phyloP scores from a whole-genome alignment of 768 basidiomycete genomes.

The Suillus paluster region DNA sequence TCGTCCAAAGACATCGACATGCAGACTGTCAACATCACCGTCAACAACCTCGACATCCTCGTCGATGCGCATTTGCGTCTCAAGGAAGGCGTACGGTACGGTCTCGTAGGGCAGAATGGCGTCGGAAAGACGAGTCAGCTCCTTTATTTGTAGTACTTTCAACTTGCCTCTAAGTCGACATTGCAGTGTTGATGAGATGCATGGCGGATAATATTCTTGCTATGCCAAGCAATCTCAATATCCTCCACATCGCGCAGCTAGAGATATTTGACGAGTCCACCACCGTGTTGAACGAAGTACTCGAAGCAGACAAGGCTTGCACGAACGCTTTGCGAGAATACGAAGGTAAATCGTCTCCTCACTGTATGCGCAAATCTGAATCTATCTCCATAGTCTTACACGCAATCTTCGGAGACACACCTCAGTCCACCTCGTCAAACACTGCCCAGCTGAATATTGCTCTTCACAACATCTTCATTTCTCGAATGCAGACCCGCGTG shows the following conservation, averaged over 20 bases:
- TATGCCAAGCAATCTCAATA: constrained; percentile 16
- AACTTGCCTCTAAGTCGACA: not conserved
- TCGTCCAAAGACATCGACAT: constrained; percentile 51
- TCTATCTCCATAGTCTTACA: constrained; percentile 6
- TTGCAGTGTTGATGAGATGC: constrained; percentile 14
- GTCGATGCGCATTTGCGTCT: constrained; percentile 56
- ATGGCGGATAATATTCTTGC: constrained; percentile 19
- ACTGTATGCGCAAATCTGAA: not conserved
- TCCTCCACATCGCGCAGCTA: constrained; percentile 17
- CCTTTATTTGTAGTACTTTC: constrained; percentile 23
- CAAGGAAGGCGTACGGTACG: constrained; percentile 53
- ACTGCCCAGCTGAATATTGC: constrained; percentile 4
- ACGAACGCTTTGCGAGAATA: constrained; percentile 13
- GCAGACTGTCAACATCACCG: constrained; percentile 53
- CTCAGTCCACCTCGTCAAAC: constrained; percentile 1
- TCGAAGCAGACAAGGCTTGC: constrained; percentile 11
- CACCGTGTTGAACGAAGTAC: constrained; percentile 13
- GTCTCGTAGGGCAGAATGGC: constrained; percentile 52
- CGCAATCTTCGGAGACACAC: constrained; percentile 7
- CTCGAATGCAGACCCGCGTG: constrained; percentile 3
- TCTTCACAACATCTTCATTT: constrained; percentile 13
- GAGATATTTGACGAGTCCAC: constrained; percentile 16
- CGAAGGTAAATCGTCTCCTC: constrained; percentile 6
- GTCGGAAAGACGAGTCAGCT: constrained; percentile 53
- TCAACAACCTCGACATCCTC: constrained; percentile 57